These are phyloP conservation scores for Chlamydomonas schloesseri DNA, from an alignment of 139 green algal genomes.

Conservation along the genomic window DNA sequence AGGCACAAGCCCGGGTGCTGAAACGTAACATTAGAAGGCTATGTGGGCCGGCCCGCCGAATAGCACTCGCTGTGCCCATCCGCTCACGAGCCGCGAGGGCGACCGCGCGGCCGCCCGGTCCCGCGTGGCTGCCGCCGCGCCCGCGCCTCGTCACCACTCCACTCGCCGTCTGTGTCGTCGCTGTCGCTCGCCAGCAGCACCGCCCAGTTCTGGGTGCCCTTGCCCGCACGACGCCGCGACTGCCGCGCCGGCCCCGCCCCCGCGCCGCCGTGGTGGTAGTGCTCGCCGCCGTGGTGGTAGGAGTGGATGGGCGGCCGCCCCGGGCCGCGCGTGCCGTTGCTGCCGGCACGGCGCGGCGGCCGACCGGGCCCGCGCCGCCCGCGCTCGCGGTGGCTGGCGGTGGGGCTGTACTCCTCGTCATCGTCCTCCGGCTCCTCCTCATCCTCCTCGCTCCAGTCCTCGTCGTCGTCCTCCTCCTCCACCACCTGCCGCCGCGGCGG, in stretches of 20 bases:
- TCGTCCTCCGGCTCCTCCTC: conserved; percentile 27
- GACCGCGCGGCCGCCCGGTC: neutral
- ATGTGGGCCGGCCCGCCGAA: too few relatives aligned
- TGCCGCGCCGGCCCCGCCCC: neutral
- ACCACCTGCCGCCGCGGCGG: neutral
- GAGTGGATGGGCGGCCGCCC: neutral
- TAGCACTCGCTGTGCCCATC: too few relatives aligned
- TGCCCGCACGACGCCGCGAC: neutral
- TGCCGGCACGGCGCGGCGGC: neutral
- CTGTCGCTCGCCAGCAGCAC: conserved; percentile 35
- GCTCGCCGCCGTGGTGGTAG: neutral
- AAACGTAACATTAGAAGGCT: too few relatives aligned
- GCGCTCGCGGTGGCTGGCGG: neutral
- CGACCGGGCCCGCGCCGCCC: neutral
- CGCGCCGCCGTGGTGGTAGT: neutral
- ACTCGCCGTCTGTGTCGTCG: conserved; percentile 16
- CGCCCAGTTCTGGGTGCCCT: conserved; percentile 32
- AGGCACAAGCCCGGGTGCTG: too few relatives aligned
- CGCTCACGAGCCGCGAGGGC: neutral
- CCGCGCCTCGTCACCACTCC: neutral
- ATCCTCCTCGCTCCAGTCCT: conserved; percentile 21
- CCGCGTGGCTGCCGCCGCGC: neutral
- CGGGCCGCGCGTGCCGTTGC: neutral
- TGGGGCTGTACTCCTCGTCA: neutral
- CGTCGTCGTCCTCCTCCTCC: conserved; percentile 20